Base-by-base conservation (phyloP, 768 basidiomycete species). In the Naganishia vaughanmartiniae region DNA sequence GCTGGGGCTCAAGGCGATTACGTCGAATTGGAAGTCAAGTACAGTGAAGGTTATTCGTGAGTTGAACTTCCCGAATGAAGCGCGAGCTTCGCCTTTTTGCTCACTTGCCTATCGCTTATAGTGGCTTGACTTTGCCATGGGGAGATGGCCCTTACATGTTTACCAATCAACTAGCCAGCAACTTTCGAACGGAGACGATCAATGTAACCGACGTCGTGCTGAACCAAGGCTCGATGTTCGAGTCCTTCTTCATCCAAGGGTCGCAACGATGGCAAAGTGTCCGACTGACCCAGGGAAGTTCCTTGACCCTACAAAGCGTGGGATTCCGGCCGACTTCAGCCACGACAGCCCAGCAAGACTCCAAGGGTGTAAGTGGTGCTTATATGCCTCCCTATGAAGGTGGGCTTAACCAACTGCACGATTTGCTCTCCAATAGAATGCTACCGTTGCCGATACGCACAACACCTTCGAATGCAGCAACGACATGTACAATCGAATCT, bases 211-310 rank as follows among this genome's bases (percentile, higher is more conserved):
- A 57, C 15, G n/a, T 57, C 56, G 26, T 57, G 3, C 31, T 39
- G 28, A 57, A 57, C 28, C 12, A 39, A 19, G 36, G 36, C 30
- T 57, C 56, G 3, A 31, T 4, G 4, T 57, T 33, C 24, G 36
- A 39, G 28, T 57, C 56, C 4, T 57, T 57, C 30, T 57, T 57
- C 28, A 57, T 57, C 15, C 56, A 57, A 39, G 56, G 56, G 11
- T 57, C 56, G 56, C 56, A 57, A 31, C 56, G 56, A 33, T 57
- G 56, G 56, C 56, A 57, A 15, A 33, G 31, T 33, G 31, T 57
- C 14, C 12, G 28, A 28, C 17, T 57, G 28, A 39, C 36, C 2
- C 48, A 51, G n/a, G 48, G 48, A n/a, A 51, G 21, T 12, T n/a
- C n/a, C 4, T n/a, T 51, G 21, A n/a, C 12, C n/a, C 24, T 51